Base-by-base conservation (phyloP, 2,329 filamentous ascomycete genomes). In the Botrytis paeoniae region DNA sequence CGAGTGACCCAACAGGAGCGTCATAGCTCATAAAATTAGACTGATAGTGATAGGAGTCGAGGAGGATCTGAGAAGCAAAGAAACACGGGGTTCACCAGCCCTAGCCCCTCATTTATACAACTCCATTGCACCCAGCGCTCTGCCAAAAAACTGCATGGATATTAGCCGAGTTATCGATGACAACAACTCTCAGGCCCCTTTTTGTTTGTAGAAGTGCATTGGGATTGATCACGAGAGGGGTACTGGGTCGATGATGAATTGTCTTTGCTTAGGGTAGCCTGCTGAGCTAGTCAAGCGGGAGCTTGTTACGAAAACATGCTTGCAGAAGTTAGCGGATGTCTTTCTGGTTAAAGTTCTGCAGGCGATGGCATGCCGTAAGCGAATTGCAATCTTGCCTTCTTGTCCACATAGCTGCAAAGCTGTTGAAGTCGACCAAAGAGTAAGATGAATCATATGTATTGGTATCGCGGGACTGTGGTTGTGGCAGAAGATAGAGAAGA, bases 151-250 rank as follows among this genome's bases (percentile, higher is more conserved):
- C 25, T 32, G 18, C 18, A 35, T 64, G 41, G 62, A 45, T 43
- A 2, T 32, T 64, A 45, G n/a, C 39, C 39, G 39, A 64, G 41
- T 29, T 29, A 14, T 18, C n/a, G n/a, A 61, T 35, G 59, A 39
- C 14, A 8, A 45, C 3, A 1, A 25, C 18, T 41, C 37, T 62
- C 37, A 2, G 8, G 4, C 61, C 37, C 39, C 61, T 32, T 64
- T 22, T 45, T n/a, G n/a, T 32, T 45, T 20, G 60, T 4, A n/a
- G 37, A 29, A 29, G 4, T 5, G 18, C 7, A 39, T 62, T 41
- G 0, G 1, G 8, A 60, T 60, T 12, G 32, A 1, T 0, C 3
- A 32, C 16, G 54, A 59, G n/a, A 59, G 20, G 0, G 54, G 16
- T 59, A 6, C 10, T 1, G 10, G 10, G 25, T 12, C 25, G 25